These are phyloP conservation scores for Barbarea vulgaris DNA, from an alignment of 345 rosid species.

Conservation along the genomic window DNA sequence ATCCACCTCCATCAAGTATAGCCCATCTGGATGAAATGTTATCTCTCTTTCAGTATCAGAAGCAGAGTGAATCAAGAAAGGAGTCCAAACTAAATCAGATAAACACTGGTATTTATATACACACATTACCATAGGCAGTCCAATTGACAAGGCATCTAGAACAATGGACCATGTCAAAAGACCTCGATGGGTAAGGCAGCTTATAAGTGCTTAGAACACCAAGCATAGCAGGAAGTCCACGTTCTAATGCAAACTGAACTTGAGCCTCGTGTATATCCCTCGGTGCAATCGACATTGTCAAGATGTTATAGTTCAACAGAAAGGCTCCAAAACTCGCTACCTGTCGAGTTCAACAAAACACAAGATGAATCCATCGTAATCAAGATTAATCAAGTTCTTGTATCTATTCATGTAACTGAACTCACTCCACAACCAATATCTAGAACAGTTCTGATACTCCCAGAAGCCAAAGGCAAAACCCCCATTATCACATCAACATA, in stretches of 20 bases:
- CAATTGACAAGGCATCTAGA: constrained; percentile 75
- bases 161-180: constrained; percentile 79
- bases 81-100: not conserved
- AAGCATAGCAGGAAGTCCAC: constrained; percentile 75
- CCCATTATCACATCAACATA: constrained; percentile 55
- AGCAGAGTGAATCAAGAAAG: constrained; percentile 4
- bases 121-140: constrained; percentile 55
- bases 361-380: not conserved
- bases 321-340: constrained; percentile 81
- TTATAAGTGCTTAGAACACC: constrained; percentile 61
- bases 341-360: constrained; percentile 31
- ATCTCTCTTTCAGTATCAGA: constrained; percentile 6
- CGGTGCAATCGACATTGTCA: constrained; percentile 83
- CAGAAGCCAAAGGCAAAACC: constrained; percentile 58
- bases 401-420: constrained; percentile 15
- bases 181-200: constrained; percentile 64
- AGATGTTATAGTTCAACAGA: constrained; percentile 52
- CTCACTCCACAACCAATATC: constrained; percentile 81
- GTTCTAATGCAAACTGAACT: constrained; percentile 71
- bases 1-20: constrained; percentile 72
- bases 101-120: not conserved
- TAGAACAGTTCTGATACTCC: constrained; percentile 60
- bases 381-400: constrained; percentile 4
- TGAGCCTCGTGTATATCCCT: constrained; percentile 78
- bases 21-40: constrained; percentile 53